Percentiles rank a stretch among this genome's conserved stretches.
phyloP scores from a whole-genome alignment of 805 yeast species.

The Suhomyces kilbournensis region DNA sequence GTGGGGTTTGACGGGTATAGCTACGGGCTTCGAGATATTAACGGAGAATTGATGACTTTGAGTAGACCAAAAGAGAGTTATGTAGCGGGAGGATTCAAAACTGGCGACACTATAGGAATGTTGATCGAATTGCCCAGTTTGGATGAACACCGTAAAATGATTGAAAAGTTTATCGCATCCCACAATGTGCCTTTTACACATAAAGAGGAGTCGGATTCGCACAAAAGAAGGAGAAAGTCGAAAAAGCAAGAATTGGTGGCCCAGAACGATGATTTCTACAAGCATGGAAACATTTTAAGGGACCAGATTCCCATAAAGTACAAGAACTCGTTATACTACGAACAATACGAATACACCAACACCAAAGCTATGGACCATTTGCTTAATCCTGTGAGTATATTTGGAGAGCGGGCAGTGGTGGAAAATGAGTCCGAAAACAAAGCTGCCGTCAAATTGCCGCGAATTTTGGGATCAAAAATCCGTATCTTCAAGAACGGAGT shows the following conservation, averaged over 20 bases:
- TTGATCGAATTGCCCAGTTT: constrained; percentile 64
- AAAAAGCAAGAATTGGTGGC: constrained; percentile 11
- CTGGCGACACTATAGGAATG: constrained; percentile 85
- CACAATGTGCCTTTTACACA: constrained; percentile 3
- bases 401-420: constrained; percentile 63
- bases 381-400: constrained; percentile 66
- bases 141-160: constrained; percentile 42
- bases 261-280: constrained; percentile 8
- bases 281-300: constrained; percentile 51
- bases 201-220: constrained; percentile 6
- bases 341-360: constrained; percentile 74
- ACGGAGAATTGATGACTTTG: constrained; percentile 72
- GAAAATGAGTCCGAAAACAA: constrained; percentile 12
- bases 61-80: constrained; percentile 59
- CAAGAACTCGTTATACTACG: constrained; percentile 74
- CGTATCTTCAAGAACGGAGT: constrained; percentile 77
- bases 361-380: constrained; percentile 72
- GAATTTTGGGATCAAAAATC: constrained; percentile 56
- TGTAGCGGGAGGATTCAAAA: constrained; percentile 42
- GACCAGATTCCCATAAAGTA: constrained; percentile 88
- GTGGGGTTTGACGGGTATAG: constrained; percentile 95
- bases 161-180: constrained; percentile 21
- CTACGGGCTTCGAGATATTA: constrained; percentile 80
- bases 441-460: constrained; percentile 29
- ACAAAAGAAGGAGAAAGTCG: constrained; percentile 13